These are phyloP conservation scores for Cucurbita argyrosperma DNA, from an alignment of 306 rosid genomes.

Conservation along the genomic window DNA sequence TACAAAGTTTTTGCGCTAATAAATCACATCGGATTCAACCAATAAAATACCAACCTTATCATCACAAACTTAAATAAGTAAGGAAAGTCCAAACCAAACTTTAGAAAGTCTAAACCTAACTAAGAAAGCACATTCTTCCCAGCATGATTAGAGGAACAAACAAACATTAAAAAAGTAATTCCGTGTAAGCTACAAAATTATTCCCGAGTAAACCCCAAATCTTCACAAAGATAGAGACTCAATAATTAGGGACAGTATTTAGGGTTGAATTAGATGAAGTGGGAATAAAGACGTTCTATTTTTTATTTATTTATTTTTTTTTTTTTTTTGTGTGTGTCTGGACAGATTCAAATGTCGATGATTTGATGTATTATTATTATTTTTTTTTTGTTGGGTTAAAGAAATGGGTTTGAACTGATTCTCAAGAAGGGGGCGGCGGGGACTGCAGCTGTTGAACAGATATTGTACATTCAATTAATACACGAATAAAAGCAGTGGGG, in stretches of 20 bases:
- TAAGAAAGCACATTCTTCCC: not conserved
- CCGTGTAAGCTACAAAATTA: not conserved
- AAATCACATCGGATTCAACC: not conserved
- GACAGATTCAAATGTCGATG: not conserved
- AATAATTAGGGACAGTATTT: too few relatives aligned
- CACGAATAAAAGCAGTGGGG: not conserved
- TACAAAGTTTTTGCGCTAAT: not conserved
- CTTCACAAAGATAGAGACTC: not conserved
- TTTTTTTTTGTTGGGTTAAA: not conserved
- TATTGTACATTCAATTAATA: slow-evolving; percentile 1
- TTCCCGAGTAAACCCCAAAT: not conserved
- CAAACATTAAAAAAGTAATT: not conserved
- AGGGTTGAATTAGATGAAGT: not conserved
- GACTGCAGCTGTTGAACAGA: not conserved
- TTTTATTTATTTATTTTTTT: too few relatives aligned
- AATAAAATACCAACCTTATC: not conserved
- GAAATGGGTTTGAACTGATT: not conserved
- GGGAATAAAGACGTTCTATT: not conserved
- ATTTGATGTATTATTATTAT: not conserved
- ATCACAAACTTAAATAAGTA: not conserved
- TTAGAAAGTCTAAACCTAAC: not conserved
- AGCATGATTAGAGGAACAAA: not conserved
- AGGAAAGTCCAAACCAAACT: not conserved
- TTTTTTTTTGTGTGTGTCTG: not conserved
- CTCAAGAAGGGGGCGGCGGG: not conserved